phyloP scores from a whole-genome alignment of 345 rosid species.

The Lenwebbia sp. region DNA sequence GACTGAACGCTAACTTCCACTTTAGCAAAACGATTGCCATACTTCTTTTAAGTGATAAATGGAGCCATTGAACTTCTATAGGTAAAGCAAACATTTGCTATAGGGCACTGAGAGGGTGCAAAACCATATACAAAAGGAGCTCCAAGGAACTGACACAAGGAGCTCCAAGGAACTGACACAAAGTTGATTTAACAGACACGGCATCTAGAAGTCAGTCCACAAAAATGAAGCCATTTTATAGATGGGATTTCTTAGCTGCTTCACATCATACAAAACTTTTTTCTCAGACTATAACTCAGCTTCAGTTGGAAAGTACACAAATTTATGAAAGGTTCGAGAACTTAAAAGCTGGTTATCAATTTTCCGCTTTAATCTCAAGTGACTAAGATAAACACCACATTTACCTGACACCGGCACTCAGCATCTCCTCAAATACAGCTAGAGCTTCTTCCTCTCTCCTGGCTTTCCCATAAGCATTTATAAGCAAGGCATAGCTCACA shows the following conservation, averaged over 20 bases:
- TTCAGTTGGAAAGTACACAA: background rate
- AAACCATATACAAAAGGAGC: background rate
- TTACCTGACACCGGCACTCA: slow-evolving; percentile 91
- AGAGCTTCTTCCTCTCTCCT: slow-evolving; percentile 96
- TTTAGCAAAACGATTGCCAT: background rate
- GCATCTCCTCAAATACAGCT: slow-evolving; percentile 97
- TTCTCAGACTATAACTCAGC: background rate
- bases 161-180: background rate
- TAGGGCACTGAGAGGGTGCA: background rate
- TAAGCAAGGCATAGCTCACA: slow-evolving; percentile 84
- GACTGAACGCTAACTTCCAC: background rate
- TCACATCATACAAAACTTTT: background rate
- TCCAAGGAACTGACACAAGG: background rate
- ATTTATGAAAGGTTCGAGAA: background rate
- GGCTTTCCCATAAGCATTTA: slow-evolving; percentile 91
- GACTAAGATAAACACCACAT: slow-evolving; percentile 1
- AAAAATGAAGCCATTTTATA: background rate
- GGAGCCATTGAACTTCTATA: background rate
- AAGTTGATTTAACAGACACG: background rate
- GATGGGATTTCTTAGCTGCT: background rate
- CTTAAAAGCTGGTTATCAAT: background rate
- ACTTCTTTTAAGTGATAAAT: background rate
- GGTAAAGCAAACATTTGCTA: background rate
- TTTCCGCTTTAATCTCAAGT: background rate
- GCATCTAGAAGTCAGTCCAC: background rate